phyloP scores from a whole-genome alignment of 2,329 filamentous ascomycete species.

The Phialophora tarda region DNA sequence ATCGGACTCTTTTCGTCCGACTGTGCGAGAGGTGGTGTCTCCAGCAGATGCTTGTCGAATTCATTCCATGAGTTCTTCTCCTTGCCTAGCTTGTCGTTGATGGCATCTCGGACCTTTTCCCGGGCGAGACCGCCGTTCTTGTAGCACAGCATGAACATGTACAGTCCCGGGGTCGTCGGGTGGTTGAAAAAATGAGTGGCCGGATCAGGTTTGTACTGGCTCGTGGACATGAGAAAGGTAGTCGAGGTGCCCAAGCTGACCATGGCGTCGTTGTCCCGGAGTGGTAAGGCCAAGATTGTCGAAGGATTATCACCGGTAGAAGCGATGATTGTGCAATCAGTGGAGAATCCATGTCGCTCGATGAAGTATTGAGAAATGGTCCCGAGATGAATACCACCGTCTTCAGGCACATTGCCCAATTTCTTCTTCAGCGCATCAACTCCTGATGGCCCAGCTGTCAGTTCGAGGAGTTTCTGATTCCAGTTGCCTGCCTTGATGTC shows the following conservation, averaged over 20 bases:
- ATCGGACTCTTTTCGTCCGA: slow-evolving; percentile 62
- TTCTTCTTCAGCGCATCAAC: slow-evolving; percentile 72
- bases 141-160: slow-evolving; percentile 99
- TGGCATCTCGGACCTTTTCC: slow-evolving; percentile 82
- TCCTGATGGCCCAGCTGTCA: slow-evolving; percentile 71
- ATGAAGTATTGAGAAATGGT: slow-evolving; percentile 79
- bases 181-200: slow-evolving; percentile 99
- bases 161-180: slow-evolving; percentile 84
- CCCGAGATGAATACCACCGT: slow-evolving; percentile 81
- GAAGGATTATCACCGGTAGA: slow-evolving; percentile 97
- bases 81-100: slow-evolving; percentile 61
- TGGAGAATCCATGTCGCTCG: slow-evolving; percentile 74
- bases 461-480: slow-evolving; percentile 74
- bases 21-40: slow-evolving; percentile 72
- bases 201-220: slow-evolving; percentile 86
- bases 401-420: slow-evolving; percentile 77
- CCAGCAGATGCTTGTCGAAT: slow-evolving; percentile 77
- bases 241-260: slow-evolving; percentile 94
- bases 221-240: slow-evolving; percentile 96
- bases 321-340: slow-evolving; percentile 76
- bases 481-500: slow-evolving; percentile 77
- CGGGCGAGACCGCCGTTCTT: slow-evolving; percentile 96
- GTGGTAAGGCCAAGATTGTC: slow-evolving; percentile 87
- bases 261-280: slow-evolving; percentile 88
- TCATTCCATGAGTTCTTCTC: slow-evolving; percentile 70